Conservation (phyloP, 2,329 filamentous ascomycete species). For the Fusarium sp. region DNA sequence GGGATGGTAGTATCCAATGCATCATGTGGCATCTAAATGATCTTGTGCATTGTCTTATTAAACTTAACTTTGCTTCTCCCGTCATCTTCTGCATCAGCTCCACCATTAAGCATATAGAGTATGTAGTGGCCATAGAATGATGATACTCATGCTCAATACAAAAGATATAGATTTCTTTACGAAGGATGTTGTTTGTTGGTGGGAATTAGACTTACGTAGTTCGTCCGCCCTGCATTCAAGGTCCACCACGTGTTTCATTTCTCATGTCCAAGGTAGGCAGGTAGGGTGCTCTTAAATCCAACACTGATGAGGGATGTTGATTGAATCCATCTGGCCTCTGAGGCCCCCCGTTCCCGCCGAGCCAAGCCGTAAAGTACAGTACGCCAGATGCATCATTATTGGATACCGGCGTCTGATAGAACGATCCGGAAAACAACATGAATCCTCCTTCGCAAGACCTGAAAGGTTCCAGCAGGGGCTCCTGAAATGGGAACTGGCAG, state of each 20-base stretch:
- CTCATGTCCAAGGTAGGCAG: not conserved
- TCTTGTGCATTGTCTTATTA: not conserved
- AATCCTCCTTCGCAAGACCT: constrained; percentile 17
- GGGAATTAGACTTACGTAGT: constrained; percentile 42
- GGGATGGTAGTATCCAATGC: not conserved
- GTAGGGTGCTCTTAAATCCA: not conserved
- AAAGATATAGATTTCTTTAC: not conserved
- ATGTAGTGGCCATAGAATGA: not conserved
- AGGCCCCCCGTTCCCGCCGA: constrained; percentile 16
- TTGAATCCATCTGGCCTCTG: not conserved
- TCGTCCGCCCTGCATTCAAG: constrained; percentile 44
- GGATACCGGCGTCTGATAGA: constrained; percentile 8
- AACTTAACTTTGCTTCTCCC: not conserved
- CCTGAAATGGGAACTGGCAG: constrained; percentile 32
- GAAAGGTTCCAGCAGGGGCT: constrained; percentile 12
- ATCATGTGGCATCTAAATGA: not conserved
- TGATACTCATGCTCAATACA: not conserved
- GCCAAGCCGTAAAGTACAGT: not conserved
- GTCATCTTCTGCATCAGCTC: not conserved
- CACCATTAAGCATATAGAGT: not conserved
- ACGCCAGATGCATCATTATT: not conserved
- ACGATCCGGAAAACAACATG: constrained; percentile 14
- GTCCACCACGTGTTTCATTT: constrained; percentile 43
- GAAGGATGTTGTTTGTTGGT: constrained; percentile 18
- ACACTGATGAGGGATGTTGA: not conserved